These are phyloP conservation scores for Lachnellula subtilissima DNA, from an alignment of 2,329 filamentous ascomycete species.

Conservation along the genomic window DNA sequence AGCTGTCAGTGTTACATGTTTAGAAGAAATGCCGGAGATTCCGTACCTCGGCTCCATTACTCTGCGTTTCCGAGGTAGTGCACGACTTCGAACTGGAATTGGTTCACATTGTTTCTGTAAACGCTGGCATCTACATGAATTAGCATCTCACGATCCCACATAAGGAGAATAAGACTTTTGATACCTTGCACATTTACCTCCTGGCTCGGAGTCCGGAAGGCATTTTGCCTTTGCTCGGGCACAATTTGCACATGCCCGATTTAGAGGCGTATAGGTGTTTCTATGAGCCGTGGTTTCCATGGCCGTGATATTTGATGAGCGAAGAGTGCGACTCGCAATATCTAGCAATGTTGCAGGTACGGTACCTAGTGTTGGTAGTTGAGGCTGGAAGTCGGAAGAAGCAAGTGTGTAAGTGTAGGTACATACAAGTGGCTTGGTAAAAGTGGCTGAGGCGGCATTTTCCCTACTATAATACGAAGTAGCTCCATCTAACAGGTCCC, in stretches of 20 bases:
- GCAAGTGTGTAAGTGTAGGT: too few relatives aligned
- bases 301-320: too few relatives aligned
- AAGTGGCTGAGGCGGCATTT: too few relatives aligned
- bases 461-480: too few relatives aligned
- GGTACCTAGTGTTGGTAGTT: too few relatives aligned
- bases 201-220: not conserved
- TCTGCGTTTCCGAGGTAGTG: slow-evolving; percentile 10
- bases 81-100: not conserved
- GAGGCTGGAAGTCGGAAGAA: too few relatives aligned
- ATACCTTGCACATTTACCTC: slow-evolving; percentile 13
- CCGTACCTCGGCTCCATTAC: slow-evolving; percentile 6
- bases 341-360: too few relatives aligned
- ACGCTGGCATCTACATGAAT: slow-evolving; percentile 13
- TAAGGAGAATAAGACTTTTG: not conserved
- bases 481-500: too few relatives aligned
- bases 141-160: not conserved
- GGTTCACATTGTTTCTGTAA: slow-evolving; percentile 17
- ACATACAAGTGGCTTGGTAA: too few relatives aligned
- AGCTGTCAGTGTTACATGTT: not conserved
- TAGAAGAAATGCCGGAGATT: not conserved
- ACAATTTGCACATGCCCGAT: slow-evolving; percentile 12
- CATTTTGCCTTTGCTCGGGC: slow-evolving; percentile 17
- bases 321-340: too few relatives aligned
- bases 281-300: too few relatives aligned
- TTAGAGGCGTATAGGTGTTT: not conserved